These are phyloP conservation scores for Ilyonectria sp. DNA, from an alignment of 2,329 filamentous ascomycete genomes.

Conservation along the genomic window DNA sequence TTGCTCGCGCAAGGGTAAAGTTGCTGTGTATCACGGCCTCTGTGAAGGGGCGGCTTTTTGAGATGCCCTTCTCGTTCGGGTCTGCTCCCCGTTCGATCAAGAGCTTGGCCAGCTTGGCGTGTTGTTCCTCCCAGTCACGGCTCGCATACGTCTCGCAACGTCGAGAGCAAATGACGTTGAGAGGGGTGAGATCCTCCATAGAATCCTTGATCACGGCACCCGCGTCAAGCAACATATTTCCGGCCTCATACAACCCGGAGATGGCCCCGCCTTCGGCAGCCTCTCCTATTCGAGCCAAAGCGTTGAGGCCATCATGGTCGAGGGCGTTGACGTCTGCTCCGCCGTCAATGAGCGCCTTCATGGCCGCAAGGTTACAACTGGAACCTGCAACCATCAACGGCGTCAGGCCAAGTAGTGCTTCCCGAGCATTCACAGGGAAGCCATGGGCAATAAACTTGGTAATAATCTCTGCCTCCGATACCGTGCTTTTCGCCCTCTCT, in stretches of 20 bases:
- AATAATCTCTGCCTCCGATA: conserved; percentile 46
- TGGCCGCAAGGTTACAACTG: conserved; percentile 45
- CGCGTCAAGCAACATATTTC: conserved; percentile 45
- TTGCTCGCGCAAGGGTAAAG: conserved; percentile 39
- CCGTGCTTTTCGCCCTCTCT: conserved; percentile 24
- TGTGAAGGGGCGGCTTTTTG: conserved; percentile 42
- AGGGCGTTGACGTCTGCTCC: conserved; percentile 45
- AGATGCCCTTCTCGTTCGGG: conserved; percentile 46
- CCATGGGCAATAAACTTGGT: conserved; percentile 45
- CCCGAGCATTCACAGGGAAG: conserved; percentile 46
- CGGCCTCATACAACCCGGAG: conserved; percentile 40
- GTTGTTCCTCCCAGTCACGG: conserved; percentile 46
- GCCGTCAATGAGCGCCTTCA: conserved; percentile 43
- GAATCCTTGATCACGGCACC: conserved; percentile 41
- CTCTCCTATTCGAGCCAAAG: conserved; percentile 45
- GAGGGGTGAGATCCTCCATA: conserved; percentile 42
- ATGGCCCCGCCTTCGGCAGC: conserved; percentile 45
- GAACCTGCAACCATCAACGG: conserved; percentile 48
- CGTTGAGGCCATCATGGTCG: conserved; percentile 46
- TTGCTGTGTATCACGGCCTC: conserved; percentile 44
- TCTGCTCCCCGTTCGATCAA: conserved; percentile 45
- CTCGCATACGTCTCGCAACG: conserved; percentile 43
- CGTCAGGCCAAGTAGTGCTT: conserved; percentile 47
- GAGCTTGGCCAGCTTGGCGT: conserved; percentile 45
- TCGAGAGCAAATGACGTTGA: conserved; percentile 46